phyloP scores from a whole-genome alignment of 2,329 filamentous ascomycete genomes.

The Phaeosphaeriaceae sp. region DNA sequence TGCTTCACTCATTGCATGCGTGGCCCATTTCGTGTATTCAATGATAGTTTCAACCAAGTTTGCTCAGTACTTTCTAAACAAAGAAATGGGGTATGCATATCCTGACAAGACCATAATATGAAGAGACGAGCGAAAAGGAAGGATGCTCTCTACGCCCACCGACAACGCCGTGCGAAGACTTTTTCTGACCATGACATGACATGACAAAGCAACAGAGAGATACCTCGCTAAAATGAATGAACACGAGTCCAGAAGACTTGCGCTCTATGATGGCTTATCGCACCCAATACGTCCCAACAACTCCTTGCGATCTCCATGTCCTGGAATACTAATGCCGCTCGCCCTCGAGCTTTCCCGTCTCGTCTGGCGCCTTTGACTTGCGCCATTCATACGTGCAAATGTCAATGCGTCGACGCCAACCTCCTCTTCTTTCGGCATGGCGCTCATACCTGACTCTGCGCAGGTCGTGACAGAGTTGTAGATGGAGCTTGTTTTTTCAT shows the following conservation, averaged over 20 bases:
- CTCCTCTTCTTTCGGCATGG: constrained; percentile 69
- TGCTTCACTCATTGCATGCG: neutral
- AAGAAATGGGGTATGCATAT: constrained; percentile 2
- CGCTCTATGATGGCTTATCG: constrained; percentile 67
- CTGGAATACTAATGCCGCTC: constrained; percentile 68
- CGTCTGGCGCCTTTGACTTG: constrained; percentile 57
- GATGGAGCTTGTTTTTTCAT: constrained; percentile 25
- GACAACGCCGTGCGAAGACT: constrained; percentile 1
- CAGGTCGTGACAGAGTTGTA: constrained; percentile 38
- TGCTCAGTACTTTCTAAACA: neutral
- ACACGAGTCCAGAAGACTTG: neutral
- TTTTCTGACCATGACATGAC: neutral
- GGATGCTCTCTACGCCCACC: neutral
- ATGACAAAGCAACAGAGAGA: neutral
- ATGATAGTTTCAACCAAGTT: neutral
- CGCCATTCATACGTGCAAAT: constrained; percentile 59
- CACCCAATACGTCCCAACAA: constrained; percentile 83
- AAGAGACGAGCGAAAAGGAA: neutral
- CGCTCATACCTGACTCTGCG: constrained; percentile 37
- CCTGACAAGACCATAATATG: neutral
- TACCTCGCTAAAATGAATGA: neutral
- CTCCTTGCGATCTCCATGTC: constrained; percentile 80
- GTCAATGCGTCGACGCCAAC: constrained; percentile 77
- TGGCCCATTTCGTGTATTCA: neutral
- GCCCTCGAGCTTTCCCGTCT: constrained; percentile 60